A percentile compares a stretch with the other conserved stretches of the same genome.
Evolutionary conservation across 2,329 filamentous ascomycete genomes (phyloP).

Genomic region (Phoma sp.): DNA sequence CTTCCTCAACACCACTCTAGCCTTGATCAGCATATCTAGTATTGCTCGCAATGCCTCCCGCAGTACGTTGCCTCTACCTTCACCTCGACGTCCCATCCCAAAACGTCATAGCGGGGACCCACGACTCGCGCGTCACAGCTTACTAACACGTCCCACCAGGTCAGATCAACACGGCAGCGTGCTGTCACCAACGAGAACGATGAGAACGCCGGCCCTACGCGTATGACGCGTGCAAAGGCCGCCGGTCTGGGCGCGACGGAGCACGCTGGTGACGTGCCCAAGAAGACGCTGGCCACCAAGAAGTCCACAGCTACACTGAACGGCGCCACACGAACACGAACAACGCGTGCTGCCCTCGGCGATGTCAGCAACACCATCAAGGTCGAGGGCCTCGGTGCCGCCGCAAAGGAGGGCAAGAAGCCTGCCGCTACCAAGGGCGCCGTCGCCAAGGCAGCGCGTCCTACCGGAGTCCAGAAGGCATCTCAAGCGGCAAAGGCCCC

Average conservation of each 20-base stretch:
- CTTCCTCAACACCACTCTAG: constrained; percentile 37
- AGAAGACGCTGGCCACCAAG: constrained; percentile 56
- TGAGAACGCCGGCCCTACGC: constrained; percentile 80
- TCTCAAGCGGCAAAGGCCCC: constrained; percentile 55
- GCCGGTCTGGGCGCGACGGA: constrained; percentile 64
- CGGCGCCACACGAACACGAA: constrained; percentile 58
- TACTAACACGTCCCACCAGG: constrained; percentile 60
- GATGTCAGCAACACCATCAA: constrained; percentile 97
- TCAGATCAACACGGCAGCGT: constrained; percentile 75
- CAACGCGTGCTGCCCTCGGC: constrained; percentile 82
- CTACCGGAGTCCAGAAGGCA: constrained; percentile 82
- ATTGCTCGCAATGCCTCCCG: constrained; percentile 62
- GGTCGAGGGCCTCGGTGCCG: constrained; percentile 58
- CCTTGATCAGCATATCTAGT: constrained; percentile 47
- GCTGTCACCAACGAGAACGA: constrained; percentile 91
- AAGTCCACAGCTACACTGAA: constrained; percentile 52
- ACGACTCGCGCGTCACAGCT: constrained; percentile 12
- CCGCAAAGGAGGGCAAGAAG: constrained; percentile 73
- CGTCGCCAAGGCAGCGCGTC: constrained; percentile 74
- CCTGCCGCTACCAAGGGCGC: constrained; percentile 63
- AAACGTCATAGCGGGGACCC: constrained; percentile 17
- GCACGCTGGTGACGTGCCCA: constrained; percentile 63
- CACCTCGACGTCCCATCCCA: constrained; percentile 16
- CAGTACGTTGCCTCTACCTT: constrained; percentile 54
- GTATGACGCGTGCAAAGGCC: constrained; percentile 91